Evolutionary conservation across 495 filamentous ascomycete genomes (phyloP), one percentile per base, ranked within the genome.

Genomic region (Aspergillus ellipticus): DNA sequence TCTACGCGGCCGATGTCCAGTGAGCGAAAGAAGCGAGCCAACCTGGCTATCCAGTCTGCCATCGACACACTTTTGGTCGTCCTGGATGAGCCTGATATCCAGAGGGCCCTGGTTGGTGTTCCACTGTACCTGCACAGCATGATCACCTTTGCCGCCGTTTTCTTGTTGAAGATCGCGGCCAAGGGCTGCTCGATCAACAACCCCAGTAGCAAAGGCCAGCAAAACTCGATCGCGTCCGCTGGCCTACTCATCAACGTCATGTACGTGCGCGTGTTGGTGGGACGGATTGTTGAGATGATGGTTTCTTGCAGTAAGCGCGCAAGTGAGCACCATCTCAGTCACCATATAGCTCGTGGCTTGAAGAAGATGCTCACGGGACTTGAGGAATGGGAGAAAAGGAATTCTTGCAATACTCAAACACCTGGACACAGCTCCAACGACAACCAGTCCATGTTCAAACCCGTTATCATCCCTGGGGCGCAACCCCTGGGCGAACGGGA

Each of bases 141-240:
- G 79, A 81, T 82, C 47, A 79, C 79, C 0, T 82, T 81, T 57
- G 80, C 80, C 2, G 74, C 73, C 7, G 79, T 83, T 3, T 83
- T 83, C 49, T 60, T 83, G 3, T 59, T 83, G 28, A 83, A 83
- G 53, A 76, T 82, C 24, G 73, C 73, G 7, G 75, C 66, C 46
- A 79, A 79, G 47, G 57, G 65, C 22, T 76, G 71, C 63, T 73
- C 76, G 21, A 65, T 64, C 52, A 62, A 66, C 42, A 51, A 66
- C 35, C 45, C 64, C 20, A 59, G 62, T 6, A 51, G 56, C 51
- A 49, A 60, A n/a, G 54, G 63, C 33, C 68, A 71, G 33, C 67
- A 58, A 8, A 78, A 69, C 42, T 78, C 75, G n/a, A 76, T 78
- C 51, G 70, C 75, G 15, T 72, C 73, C 6, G 75, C 75, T n/a